phyloP scores from a whole-genome alignment of 1,284 basidiomycete genomes.

The Moesziomyces globuligerus region DNA sequence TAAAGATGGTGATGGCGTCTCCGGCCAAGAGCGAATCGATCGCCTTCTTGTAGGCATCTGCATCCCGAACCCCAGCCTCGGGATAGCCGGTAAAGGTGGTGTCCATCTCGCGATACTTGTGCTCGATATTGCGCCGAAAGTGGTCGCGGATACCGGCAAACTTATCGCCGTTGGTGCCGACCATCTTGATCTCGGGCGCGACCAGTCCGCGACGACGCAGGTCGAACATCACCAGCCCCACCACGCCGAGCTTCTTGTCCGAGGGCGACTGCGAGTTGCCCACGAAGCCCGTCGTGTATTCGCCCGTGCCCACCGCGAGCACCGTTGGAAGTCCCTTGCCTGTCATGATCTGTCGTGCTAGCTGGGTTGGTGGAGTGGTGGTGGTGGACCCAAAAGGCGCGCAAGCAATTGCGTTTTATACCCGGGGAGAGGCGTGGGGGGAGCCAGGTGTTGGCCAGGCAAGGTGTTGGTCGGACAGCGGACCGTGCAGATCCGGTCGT shows the following conservation, averaged over 20 bases:
- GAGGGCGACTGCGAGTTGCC: constrained; percentile 88
- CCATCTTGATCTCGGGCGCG: constrained; percentile 76
- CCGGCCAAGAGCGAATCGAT: constrained; percentile 81
- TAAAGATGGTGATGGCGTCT: constrained; percentile 87
- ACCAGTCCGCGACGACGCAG: constrained; percentile 85
- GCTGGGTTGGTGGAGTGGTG: neutral
- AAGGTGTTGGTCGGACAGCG: constrained; percentile 1
- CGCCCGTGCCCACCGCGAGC: constrained; percentile 46
- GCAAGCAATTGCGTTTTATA: neutral
- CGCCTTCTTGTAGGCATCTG: constrained; percentile 87
- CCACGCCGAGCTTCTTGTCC: constrained; percentile 89
- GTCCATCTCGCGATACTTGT: constrained; percentile 86
- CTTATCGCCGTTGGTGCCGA: constrained; percentile 82
- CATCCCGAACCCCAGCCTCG: constrained; percentile 75
- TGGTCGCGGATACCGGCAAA: constrained; percentile 85
- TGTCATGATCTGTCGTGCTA: no score
- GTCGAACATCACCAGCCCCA: constrained; percentile 88
- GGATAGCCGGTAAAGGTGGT: constrained; percentile 84
- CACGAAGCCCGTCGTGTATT: constrained; percentile 89
- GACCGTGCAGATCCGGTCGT: constrained; percentile 15
- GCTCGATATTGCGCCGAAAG: constrained; percentile 82
- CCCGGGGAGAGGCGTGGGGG: neutral
- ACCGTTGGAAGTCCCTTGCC: constrained; percentile 33
- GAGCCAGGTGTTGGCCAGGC: neutral
- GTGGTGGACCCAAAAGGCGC: neutral